These are phyloP conservation scores for Coniosporium apollinis DNA, from an alignment of 495 filamentous ascomycete species.

Conservation along the genomic window DNA sequence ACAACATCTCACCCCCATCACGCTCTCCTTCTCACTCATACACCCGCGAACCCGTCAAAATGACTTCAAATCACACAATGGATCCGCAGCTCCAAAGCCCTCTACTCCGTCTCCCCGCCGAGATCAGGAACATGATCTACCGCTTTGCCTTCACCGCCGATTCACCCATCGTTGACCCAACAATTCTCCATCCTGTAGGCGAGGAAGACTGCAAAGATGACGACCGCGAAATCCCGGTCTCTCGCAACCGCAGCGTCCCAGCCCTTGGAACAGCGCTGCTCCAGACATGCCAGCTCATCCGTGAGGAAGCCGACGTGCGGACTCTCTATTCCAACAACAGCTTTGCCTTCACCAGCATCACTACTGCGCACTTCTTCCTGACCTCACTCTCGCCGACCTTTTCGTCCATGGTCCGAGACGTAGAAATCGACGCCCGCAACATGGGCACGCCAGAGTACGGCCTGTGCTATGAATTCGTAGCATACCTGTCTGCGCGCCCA, in stretches of 20 bases:
- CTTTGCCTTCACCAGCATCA: slow-evolving; percentile 12
- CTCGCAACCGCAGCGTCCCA: slow-evolving; percentile 4
- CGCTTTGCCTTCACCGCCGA: slow-evolving; percentile 6
- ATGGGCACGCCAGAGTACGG: too few relatives aligned
- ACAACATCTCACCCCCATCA: not conserved
- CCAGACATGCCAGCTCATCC: slow-evolving; percentile 10
- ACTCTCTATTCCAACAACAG: slow-evolving; percentile 9
- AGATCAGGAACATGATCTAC: slow-evolving; percentile 13
- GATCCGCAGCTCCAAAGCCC: slow-evolving; percentile 8
- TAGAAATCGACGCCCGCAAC: too few relatives aligned
- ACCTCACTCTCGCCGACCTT: too few relatives aligned
- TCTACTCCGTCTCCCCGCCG: slow-evolving; percentile 12
- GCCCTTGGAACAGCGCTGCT: slow-evolving; percentile 5
- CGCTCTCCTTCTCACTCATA: not conserved
- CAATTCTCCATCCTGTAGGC: not conserved
- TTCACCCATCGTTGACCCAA: slow-evolving; percentile 8
- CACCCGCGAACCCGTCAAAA: slow-evolving; percentile 3
- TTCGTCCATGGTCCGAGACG: too few relatives aligned
- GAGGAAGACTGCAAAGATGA: too few relatives aligned
- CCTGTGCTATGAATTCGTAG: too few relatives aligned
- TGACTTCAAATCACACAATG: not conserved
- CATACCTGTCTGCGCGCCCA: too few relatives aligned
- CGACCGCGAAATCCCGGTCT: too few relatives aligned
- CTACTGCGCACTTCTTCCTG: slow-evolving; percentile 6
- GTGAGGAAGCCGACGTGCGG: slow-evolving; percentile 9